Conservation (phyloP, 169 alveolate species). For the Eimeria maxima region DNA sequence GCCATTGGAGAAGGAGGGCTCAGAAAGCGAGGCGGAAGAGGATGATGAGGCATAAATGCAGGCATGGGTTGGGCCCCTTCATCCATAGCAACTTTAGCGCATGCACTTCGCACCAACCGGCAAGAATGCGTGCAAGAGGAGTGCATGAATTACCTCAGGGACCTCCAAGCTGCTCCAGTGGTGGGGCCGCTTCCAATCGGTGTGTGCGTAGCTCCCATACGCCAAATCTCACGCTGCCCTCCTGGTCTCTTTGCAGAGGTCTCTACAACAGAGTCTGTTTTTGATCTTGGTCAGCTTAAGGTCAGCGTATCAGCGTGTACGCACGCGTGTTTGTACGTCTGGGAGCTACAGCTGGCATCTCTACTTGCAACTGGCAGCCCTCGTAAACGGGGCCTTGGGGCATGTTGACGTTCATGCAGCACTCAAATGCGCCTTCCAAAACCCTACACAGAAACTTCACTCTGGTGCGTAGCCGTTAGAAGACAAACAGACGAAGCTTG, state of each 20-base stretch:
- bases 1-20: slow-evolving; percentile 18
- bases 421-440: background rate
- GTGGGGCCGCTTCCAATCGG: background rate
- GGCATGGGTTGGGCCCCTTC: background rate
- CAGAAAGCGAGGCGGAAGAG: background rate
- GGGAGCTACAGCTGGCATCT: background rate
- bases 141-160: background rate
- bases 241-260: background rate
- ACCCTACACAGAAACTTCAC: background rate
- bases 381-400: background rate
- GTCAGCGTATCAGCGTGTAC: background rate
- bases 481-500: background rate
- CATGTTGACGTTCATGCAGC: background rate
- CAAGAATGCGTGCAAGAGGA: background rate
- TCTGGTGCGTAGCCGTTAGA: background rate
- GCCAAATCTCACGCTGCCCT: background rate
- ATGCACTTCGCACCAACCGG: background rate
- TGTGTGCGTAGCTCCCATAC: background rate
- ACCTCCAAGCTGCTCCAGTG: background rate
- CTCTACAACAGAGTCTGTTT: background rate
- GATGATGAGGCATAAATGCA: slow-evolving; percentile 19
- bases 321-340: background rate
- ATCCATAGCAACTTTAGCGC: background rate
- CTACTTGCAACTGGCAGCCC: background rate
- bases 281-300: background rate